Evolutionary conservation across 179 eudicot species (phyloP).

Genomic region (Heliamphora pulchella): DNA sequence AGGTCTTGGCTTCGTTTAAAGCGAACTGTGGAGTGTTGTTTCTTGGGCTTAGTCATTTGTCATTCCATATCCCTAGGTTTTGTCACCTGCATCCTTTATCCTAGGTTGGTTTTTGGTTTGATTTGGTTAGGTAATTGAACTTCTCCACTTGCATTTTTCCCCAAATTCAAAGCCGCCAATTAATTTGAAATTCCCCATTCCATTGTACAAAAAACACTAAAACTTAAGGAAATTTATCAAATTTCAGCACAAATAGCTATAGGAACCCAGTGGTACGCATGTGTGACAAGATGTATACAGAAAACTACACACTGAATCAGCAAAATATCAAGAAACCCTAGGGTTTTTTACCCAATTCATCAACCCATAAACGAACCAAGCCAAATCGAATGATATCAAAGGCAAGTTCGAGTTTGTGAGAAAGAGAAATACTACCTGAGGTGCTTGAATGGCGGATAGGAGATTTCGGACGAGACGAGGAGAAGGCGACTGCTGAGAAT

Average conservation of each 20-base stretch:
- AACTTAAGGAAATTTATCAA: background rate
- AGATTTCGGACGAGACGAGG: slow-evolving; percentile 8
- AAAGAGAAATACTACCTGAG: slow-evolving; percentile 11
- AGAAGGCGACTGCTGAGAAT: background rate
- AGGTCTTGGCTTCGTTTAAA: no score
- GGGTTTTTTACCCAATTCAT: background rate
- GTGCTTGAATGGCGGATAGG: slow-evolving; percentile 12
- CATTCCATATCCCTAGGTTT: no score
- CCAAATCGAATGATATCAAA: background rate
- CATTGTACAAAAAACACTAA: background rate
- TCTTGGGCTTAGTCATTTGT: no score
- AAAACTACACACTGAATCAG: background rate
- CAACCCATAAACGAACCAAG: background rate
- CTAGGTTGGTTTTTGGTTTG: no score
- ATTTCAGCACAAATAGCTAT: background rate
- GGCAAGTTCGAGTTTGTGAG: background rate
- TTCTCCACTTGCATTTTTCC: background rate
- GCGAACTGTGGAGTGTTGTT: no score
- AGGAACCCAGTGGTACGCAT: background rate
- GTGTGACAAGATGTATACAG: background rate
- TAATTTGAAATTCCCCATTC: background rate
- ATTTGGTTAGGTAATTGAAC: background rate
- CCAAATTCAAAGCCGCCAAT: background rate
- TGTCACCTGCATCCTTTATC: no score
- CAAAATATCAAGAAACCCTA: slow-evolving; percentile 1